Base-by-base conservation (phyloP, 768 basidiomycete genomes). In the Trametes cingulata region DNA sequence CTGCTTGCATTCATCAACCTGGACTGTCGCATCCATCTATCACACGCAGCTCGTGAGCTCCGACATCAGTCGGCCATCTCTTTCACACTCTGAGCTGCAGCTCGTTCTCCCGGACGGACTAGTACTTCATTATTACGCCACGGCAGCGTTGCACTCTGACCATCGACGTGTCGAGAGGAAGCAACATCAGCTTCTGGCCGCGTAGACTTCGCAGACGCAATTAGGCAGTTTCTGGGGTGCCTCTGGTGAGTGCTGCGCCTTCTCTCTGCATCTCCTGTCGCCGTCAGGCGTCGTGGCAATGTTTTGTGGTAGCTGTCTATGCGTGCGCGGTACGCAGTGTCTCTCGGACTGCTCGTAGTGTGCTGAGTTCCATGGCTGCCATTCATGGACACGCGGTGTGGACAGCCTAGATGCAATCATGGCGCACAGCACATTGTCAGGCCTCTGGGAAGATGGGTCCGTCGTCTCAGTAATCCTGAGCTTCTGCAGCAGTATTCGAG, bases 211-310 rank as follows among this genome's bases (percentile, higher is more conserved):
- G 39, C 15, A 15, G 29, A 33, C 35, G 40, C 52, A 54, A 45
- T 54, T 54, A 54, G 42, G 42, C 52, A 20, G 29, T 20, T 45
- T 45, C 52, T 45, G 52, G 52, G 52, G 33, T 17, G 19, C n/a
- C 52, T 36, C 24, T 24, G 51, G 51, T 52, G 51, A 52, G 51
- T 37, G 14, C 13, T 42, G 39, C 40, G 17, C 10, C 2, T 51
- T 19, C 20, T 20, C 15, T 40, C 36, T 22, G 50, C 10, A 27
- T 17, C 37, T 49, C 24, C 37, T 47, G 37, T 35, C 19, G 12
- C 29, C 10, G 10, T 33, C 6, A 33, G 29, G 4, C 4, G 4
- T 33, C 29, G 29, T 33, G 29, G 29, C 29, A 4, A 33, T 33
- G 29, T 33, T 10, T 4, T 33, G 6, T 4, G 29, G 29, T 10